Conservation (phyloP, 2,329 filamentous ascomycete species). For the Neurospora crassa region DNA sequence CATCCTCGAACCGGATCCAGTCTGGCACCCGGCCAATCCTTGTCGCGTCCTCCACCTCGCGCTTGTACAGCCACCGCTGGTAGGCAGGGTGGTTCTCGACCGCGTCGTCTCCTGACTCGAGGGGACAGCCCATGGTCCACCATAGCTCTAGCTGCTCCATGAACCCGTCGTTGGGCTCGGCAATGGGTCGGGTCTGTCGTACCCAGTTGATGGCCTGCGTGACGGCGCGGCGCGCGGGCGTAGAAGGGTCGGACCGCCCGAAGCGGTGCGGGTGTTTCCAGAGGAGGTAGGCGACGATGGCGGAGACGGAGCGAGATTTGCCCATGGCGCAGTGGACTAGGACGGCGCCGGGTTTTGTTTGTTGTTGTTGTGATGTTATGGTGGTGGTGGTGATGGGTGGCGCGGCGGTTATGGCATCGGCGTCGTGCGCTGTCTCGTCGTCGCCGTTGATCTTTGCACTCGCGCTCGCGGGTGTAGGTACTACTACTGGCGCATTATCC, state of each 20-base stretch:
- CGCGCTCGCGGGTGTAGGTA: not conserved
- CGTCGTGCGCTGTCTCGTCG: not conserved
- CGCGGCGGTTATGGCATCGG: not conserved
- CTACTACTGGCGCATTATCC: not conserved
- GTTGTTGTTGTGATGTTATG: not conserved
- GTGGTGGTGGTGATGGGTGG: not conserved
- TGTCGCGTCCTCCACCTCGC: conserved; percentile 47
- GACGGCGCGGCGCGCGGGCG: conserved; percentile 37
- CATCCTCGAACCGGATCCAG: conserved; percentile 75
- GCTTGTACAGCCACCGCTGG: conserved; percentile 57
- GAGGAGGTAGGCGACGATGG: conserved; percentile 78
- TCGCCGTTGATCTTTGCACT: conserved; percentile 3
- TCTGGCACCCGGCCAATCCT: conserved; percentile 72
- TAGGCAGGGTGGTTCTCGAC: conserved; percentile 60
- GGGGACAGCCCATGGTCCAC: conserved; percentile 76
- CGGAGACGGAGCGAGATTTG: conserved; percentile 82
- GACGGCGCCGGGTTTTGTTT: conserved; percentile 30
- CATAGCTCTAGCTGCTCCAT: conserved; percentile 82
- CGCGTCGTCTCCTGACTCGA: conserved; percentile 34
- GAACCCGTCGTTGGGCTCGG: conserved; percentile 86
- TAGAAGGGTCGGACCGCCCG: conserved; percentile 35
- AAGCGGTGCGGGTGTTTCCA: conserved; percentile 51
- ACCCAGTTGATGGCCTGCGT: conserved; percentile 58
- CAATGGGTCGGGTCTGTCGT: conserved; percentile 61
- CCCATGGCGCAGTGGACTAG: conserved; percentile 79